Evolutionary conservation across 345 rosid genomes (phyloP), one percentile per base, ranked within the genome.

Genomic region (Melastoma malabathricum): DNA sequence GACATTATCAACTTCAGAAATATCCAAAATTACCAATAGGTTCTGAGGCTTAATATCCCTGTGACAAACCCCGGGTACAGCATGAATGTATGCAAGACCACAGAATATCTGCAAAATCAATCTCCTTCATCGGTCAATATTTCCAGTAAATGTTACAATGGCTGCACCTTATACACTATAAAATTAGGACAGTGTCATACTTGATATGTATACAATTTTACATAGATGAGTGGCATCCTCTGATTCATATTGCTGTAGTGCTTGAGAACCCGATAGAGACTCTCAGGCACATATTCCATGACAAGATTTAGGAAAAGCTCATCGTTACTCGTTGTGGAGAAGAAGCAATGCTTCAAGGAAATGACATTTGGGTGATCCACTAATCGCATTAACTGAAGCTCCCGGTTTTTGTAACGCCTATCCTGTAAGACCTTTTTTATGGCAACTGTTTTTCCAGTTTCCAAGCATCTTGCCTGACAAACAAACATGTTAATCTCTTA

Each of bases 21-120:
- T 44, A 20, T 15, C 19, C 18, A 31, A 34, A 49, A 20, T 16
- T 81, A 90, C 96, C 96, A 90, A 66, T 34, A 90, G 80, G 62
- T 86, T 90, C 77, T 86, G 98, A 27, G 98, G 98, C 59, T 89
- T 89, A 63, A 89, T 68, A 61, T 89, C 97, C 60, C 96, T 76
- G 64, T 89, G 98, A 57, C 94, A 86, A 55, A 89, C 86, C 50
- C 89, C 89, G 56, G 82, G 79, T 44, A 72, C 81, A 20, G 75
- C 66, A 60, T 89, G 98, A 71, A 86, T 83, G 68, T 86, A 89
- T 41, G 93, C 82, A 56, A 83, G 71, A 43, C 83, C 88, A 64
- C 93, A 71, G 57, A 83, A 89, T 48, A 89, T 86, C 96, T 89
- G 83, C 64, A 61, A 68, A 38, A 48, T 3, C 16, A 22, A 48